A percentile compares a stretch with the other conserved stretches of the same genome.
These are phyloP conservation scores for Annona cherimola DNA, from an alignment of 164 flowering plant genomes.

Conservation along the genomic window DNA sequence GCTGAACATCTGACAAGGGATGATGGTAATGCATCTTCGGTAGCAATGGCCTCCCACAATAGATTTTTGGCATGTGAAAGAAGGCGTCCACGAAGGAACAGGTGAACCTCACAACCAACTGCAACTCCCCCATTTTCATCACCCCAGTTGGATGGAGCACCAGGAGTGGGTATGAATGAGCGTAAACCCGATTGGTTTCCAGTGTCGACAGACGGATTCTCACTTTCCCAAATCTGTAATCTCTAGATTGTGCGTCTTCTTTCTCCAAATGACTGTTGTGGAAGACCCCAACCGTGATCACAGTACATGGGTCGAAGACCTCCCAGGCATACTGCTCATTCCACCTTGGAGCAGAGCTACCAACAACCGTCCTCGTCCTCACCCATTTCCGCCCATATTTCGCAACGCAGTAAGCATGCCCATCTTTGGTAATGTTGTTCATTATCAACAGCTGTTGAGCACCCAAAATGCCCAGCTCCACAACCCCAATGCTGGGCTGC, in stretches of 20 bases:
- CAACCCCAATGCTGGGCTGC: conserved; percentile 57
- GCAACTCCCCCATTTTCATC: conserved; percentile 48
- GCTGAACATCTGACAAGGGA: conserved; percentile 31
- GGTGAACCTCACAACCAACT: conserved; percentile 39
- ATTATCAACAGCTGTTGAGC: conserved; percentile 48
- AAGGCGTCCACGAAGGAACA: conserved; percentile 30
- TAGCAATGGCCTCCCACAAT: conserved; percentile 22
- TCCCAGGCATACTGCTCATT: conserved; percentile 44
- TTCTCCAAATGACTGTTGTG: conserved; percentile 29
- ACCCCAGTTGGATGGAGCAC: conserved; percentile 36
- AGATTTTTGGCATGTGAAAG: conserved; percentile 20
- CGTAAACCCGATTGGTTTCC: conserved; percentile 38
- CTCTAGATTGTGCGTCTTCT: conserved; percentile 9
- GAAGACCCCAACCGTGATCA: conserved; percentile 33
- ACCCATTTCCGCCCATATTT: conserved; percentile 43
- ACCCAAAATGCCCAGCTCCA: conserved; percentile 62
- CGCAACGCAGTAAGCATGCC: conserved; percentile 37
- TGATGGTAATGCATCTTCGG: conserved; percentile 47
- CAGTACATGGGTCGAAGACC: conserved; percentile 42
- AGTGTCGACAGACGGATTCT: conserved; percentile 42
- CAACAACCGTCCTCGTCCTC: conserved; percentile 34
- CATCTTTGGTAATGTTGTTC: conserved; percentile 24
- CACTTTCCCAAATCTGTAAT: conserved; percentile 40
- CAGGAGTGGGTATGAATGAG: conserved; percentile 38
- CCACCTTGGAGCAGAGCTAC: conserved; percentile 29